phyloP scores from a whole-genome alignment of 148 eudicot genomes.

The Beta vulgaris region DNA sequence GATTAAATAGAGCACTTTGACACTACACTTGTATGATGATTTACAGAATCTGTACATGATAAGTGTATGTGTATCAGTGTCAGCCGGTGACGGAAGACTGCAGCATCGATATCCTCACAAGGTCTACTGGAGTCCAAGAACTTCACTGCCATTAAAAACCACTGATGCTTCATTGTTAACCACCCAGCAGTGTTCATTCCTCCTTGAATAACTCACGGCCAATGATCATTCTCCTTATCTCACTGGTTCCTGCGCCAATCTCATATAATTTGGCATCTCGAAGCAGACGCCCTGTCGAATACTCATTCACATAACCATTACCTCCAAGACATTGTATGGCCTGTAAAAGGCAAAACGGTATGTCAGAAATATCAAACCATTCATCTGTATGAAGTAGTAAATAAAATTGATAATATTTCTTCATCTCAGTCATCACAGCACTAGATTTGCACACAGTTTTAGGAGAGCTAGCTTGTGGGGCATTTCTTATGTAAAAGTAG shows the following conservation, averaged over 20 bases:
- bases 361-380: neutral
- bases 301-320: slow-evolving; percentile 91
- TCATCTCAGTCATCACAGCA: too few species aligned
- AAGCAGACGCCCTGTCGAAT: slow-evolving; percentile 90
- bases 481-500: too few species aligned
- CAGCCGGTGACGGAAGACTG: too few species aligned
- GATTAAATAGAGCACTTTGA: too few species aligned
- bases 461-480: too few species aligned
- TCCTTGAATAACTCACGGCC: slow-evolving; percentile 86
- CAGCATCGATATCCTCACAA: too few species aligned
- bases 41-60: neutral
- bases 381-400: neutral
- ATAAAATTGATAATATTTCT: too few species aligned
- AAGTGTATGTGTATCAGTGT: too few species aligned
- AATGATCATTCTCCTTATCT: slow-evolving; percentile 85
- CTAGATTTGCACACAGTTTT: too few species aligned
- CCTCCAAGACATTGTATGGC: slow-evolving; percentile 98
- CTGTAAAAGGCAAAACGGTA: slow-evolving; percentile 35
- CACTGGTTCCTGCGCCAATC: slow-evolving; percentile 98
- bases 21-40: neutral
- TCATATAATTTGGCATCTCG: slow-evolving; percentile 95
- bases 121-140: neutral
- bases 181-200: slow-evolving; percentile 33
- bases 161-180: neutral
- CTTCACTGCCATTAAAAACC: neutral